Conservation (phyloP, 2,329 filamentous ascomycete genomes). For the Aspergillus alliaceus region DNA sequence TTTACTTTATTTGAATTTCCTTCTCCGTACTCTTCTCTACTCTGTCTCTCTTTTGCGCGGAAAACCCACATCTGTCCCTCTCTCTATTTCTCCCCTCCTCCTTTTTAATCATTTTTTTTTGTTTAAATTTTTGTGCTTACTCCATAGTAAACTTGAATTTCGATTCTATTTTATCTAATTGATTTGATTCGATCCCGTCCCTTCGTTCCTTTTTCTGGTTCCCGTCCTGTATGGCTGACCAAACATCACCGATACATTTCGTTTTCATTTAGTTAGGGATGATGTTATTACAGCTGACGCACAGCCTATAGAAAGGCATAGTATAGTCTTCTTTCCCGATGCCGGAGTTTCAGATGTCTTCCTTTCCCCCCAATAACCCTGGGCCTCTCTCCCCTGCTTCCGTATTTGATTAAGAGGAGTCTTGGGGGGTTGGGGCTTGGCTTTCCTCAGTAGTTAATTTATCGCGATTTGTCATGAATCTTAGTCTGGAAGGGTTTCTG, state of each 20-base stretch:
- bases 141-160: neutral
- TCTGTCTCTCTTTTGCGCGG: neutral
- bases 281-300: conserved; percentile 11
- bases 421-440: neutral
- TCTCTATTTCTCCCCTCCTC: neutral
- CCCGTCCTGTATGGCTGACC: neutral
- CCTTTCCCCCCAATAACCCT: conserved; percentile 2
- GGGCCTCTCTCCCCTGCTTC: conserved; percentile 10
- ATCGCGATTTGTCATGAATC: neutral
- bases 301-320: conserved; percentile 7
- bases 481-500: neutral
- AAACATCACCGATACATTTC: neutral
- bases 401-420: neutral
- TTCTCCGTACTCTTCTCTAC: neutral
- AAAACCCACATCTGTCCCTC: neutral
- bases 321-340: conserved; percentile 15
- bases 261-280: neutral
- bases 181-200: neutral
- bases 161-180: conserved; percentile 1
- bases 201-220: neutral
- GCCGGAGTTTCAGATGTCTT: conserved; percentile 20
- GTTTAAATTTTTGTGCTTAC: neutral
- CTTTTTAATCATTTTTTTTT: neutral
- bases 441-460: neutral
- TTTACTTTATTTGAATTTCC: neutral